These are phyloP conservation scores for Russula griseocarnosa DNA, from an alignment of 768 basidiomycete species.

Conservation along the genomic window DNA sequence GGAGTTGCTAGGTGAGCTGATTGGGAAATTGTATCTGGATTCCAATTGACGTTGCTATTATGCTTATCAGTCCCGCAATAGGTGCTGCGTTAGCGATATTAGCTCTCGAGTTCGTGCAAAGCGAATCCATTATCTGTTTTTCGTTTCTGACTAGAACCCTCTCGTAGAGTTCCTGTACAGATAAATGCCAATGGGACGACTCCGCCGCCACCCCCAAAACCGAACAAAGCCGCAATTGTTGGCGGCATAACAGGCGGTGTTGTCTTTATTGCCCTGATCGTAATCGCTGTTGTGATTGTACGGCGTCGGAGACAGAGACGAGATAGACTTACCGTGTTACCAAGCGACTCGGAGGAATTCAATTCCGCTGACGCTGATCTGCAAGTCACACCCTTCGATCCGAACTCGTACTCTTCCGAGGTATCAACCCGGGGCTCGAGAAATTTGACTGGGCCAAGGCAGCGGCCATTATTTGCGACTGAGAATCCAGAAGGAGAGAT, in stretches of 20 bases:
- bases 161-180: not conserved
- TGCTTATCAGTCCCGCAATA: constrained; percentile 27
- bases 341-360: too few relatives aligned
- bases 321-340: too few relatives aligned
- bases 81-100: constrained; percentile 31
- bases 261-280: not conserved
- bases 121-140: too few relatives aligned
- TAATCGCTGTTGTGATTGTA: not conserved
- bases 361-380: not conserved
- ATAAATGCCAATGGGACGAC: not conserved
- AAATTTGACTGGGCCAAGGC: not conserved
- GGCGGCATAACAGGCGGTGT: constrained; percentile 26
- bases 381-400: constrained; percentile 10
- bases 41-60: not conserved
- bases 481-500: not conserved
- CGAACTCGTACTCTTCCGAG: not conserved
- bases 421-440: not conserved
- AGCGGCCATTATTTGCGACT: not conserved
- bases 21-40: too few relatives aligned
- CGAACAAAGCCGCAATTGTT: constrained; percentile 19
- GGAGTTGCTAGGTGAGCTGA: constrained; percentile 24
- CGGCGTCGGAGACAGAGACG: constrained; percentile 10
- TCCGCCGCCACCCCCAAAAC: not conserved
- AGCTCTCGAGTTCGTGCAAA: constrained; percentile 27
- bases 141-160: not conserved